These are phyloP conservation scores for Lactuca saligna DNA, from an alignment of 129 eudicot genomes.

Conservation along the genomic window DNA sequence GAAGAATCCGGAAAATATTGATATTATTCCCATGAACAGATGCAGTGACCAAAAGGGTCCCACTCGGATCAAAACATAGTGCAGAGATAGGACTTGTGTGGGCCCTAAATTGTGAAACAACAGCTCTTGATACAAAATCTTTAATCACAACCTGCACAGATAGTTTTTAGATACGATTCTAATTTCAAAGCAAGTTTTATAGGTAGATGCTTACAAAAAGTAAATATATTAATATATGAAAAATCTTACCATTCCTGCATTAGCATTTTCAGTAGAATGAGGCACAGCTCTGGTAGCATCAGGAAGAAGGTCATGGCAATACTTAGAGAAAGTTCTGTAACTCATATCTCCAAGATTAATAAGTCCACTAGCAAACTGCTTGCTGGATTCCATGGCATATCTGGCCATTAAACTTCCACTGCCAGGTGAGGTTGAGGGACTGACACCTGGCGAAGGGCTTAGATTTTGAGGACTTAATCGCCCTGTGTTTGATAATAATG, in stretches of 20 bases:
- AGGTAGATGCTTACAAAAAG: too few species aligned
- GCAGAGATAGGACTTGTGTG: slow-evolving; percentile 92
- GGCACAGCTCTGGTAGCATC: slow-evolving; percentile 64
- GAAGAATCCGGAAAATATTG: slow-evolving; percentile 84
- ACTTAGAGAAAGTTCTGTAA: slow-evolving; percentile 78
- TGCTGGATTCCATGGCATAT: slow-evolving; percentile 93
- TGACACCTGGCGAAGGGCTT: slow-evolving; percentile 83
- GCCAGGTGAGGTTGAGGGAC: slow-evolving; percentile 95
- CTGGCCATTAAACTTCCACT: slow-evolving; percentile 78
- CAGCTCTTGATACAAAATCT: slow-evolving; percentile 68
- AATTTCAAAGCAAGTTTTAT: slow-evolving; percentile 13
- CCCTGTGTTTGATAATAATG: slow-evolving; percentile 66
- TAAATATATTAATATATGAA: too few species aligned
- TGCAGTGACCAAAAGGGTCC: slow-evolving; percentile 94
- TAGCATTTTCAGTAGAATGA: slow-evolving; percentile 60
- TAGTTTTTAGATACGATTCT: not conserved
- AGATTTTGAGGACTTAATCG: slow-evolving; percentile 82
- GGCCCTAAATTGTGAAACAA: slow-evolving; percentile 89
- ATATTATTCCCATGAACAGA: slow-evolving; percentile 89
- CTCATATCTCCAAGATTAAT: slow-evolving; percentile 85
- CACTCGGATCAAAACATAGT: slow-evolving; percentile 96
- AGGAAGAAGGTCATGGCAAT: slow-evolving; percentile 75
- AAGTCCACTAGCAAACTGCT: slow-evolving; percentile 82
- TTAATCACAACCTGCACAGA: slow-evolving; percentile 70
- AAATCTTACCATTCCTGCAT: slow-evolving; percentile 73